Percentiles rank a stretch among this genome's conserved stretches.
Conservation (phyloP, 2,329 filamentous ascomycete genomes). For the Botrytis pseudocinerea region DNA sequence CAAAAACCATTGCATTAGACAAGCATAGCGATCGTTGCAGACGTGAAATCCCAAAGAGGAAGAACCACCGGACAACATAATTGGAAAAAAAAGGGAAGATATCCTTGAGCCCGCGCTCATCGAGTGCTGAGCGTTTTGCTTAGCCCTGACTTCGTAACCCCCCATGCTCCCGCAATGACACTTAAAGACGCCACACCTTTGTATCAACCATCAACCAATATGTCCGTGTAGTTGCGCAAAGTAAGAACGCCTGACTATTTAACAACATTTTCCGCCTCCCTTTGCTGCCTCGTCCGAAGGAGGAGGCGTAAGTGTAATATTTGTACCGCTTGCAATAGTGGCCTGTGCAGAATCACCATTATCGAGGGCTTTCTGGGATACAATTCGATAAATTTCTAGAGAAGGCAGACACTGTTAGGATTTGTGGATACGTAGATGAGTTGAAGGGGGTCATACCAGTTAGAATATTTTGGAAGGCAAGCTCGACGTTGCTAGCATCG, state of each 20-base stretch:
- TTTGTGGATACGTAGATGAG: neutral
- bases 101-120: conserved; percentile 24
- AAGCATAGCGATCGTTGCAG: conserved; percentile 34
- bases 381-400: conserved; percentile 97
- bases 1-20: conserved; percentile 26
- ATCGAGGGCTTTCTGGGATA: conserved; percentile 95
- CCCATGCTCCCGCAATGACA: conserved; percentile 29
- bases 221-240: conserved; percentile 25
- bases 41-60: conserved; percentile 31
- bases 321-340: conserved; percentile 75
- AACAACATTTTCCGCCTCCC: conserved; percentile 75
- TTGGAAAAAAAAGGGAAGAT: conserved; percentile 24
- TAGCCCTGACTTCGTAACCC: conserved; percentile 26
- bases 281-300: conserved; percentile 74
- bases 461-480: conserved; percentile 99
- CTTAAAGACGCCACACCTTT: conserved; percentile 31
- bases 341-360: conserved; percentile 80
- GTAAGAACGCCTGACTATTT: conserved; percentile 41
- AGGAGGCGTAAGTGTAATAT: conserved; percentile 84
- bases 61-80: conserved; percentile 27
- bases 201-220: conserved; percentile 34
- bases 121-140: conserved; percentile 24
- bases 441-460: conserved; percentile 66
- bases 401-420: conserved; percentile 25
- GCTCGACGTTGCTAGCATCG: conserved; percentile 97